Percentiles rank a stretch among this genome's conserved stretches.
Conservation (phyloP, 352 stramenopile species). For the Globisporangium parvum region DNA sequence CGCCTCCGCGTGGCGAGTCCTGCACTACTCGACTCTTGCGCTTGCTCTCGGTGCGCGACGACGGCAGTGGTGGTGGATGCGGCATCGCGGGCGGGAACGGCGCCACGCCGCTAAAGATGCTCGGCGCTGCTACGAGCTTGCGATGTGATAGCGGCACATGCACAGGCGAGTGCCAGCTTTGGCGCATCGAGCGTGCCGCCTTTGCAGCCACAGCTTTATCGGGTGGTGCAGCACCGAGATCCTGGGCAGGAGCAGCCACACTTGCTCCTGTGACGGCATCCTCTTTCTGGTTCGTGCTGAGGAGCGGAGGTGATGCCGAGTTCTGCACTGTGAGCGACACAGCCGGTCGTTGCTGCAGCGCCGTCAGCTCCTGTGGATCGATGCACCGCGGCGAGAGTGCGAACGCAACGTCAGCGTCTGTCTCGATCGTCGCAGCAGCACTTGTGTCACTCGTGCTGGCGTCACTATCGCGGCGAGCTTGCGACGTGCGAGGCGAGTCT, state of each 20-base stretch:
- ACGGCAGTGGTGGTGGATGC: neutral
- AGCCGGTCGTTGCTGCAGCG: constrained; percentile 28
- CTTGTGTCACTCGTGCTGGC: neutral
- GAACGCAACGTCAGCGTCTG: constrained; percentile 12
- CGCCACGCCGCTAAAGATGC: constrained; percentile 35
- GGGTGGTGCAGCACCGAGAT: neutral
- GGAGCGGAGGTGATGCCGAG: neutral
- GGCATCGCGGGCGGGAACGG: constrained; percentile 29
- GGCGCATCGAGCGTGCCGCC: constrained; percentile 6
- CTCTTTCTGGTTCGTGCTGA: constrained; percentile 18
- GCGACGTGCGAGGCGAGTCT: neutral
- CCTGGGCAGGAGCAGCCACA: neutral
- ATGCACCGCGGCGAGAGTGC: constrained; percentile 31
- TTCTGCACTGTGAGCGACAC: constrained; percentile 43
- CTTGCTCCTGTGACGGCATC: neutral
- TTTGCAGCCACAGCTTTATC: neutral
- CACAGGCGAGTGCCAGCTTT: constrained; percentile 58
- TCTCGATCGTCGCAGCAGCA: neutral
- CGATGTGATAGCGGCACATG: constrained; percentile 56
- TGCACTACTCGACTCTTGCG: neutral
- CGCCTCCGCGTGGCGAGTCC: neutral
- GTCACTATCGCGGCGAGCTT: neutral
- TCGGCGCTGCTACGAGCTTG: constrained; percentile 47
- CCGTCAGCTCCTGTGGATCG: constrained; percentile 18
- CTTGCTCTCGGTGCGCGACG: constrained; percentile 1